Base-by-base conservation (phyloP, 129 eudicot genomes). In the Cynara cardunculus region DNA sequence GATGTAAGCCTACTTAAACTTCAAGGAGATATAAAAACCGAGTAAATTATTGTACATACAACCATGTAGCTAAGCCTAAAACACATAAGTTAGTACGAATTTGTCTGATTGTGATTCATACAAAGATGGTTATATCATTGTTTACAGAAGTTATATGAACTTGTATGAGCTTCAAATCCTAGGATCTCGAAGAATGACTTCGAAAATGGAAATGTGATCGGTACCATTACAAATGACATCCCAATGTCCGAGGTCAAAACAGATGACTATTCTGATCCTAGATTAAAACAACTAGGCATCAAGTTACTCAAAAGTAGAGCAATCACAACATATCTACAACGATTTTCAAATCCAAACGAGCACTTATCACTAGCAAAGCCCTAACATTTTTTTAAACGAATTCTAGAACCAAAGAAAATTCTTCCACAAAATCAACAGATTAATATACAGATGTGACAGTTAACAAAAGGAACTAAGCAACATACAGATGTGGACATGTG, bases 281-380 rank as follows among this genome's bases (percentile, higher is more conserved):
- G 10, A 25, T 16, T 5, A 18, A 7, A 25, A 9, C 28, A 66
- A 39, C 9, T 14, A 65, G 35, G 26, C 31, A 66, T 41, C 28
- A 24, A 39, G n/a, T 41, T 44, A 11, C n/a, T 46, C 61, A 69
- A 18, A 74, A 18, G 18, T 53, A 53, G 41, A 74, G 22, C 19
- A 22, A 25, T 19, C 24, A 30, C 32, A 9, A 21, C n/a, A 76
- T 62, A 14, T 37, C 34, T 31, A 62, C 31, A 37, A 39, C 27
- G 78, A 26, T 3, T 14, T 70, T 32, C 27, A 24, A 32, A 78
- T 25, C 67, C 53, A 79, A 73, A 73, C 32, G 49, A 75, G 25
- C 76, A 44, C 21, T n/a, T 18, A 37, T 64, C 56, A 67, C 69
- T 22, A 67, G 70, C 74, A 46, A 80, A 81, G 14, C 85, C 85